Base-by-base conservation (phyloP, 768 basidiomycete genomes). In the Amanita thiersii region DNA sequence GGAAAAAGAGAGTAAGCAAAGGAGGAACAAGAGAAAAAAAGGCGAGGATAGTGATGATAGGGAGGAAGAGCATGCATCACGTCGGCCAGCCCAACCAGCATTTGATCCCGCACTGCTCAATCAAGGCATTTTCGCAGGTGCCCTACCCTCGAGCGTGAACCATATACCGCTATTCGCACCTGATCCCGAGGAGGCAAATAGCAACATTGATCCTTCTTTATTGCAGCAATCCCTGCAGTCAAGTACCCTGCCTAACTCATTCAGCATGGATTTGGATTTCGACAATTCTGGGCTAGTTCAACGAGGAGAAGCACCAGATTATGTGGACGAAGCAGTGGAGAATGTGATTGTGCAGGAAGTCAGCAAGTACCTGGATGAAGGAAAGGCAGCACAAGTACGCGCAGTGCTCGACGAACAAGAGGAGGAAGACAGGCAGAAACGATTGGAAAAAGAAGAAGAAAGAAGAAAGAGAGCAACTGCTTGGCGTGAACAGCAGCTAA, bases 301-400 rank as follows among this genome's bases (percentile, higher is more conserved):
- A 6, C 18, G 14, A 14, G 11, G 19, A 30, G 18, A 11, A 19
- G 26, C 7, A n/a, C 11, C 42, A 3, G 42, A 43, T 5, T 53
- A 58, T 10, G 60, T 79, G 1, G 86, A 89, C 21, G 72, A 76
- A 44, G 68, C 75, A 2, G 71, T 80, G 4, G 77, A 81, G 20
- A 70, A 69, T 20, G 73, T 69, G 1, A 70, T 91, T 15, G 70
- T 77, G 0, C 73, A 79, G 44, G 87, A 90, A 56, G 79, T 93
- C 1, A 65, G 76, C 1, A 72, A 68, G 1, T 81, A 80, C 51
- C 66, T 92, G 21, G 64, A 71, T 42, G 79, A 75, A 39, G 59
- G 73, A 11, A 75, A 81, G 53, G 79, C 82, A 10, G 56, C 70
- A n/a, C 56, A 71, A 56, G 63, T 87, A 6, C 60, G 67, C 4